These are phyloP conservation scores for Fusarium hostae DNA, from an alignment of 2,329 filamentous ascomycete genomes.

Conservation along the genomic window DNA sequence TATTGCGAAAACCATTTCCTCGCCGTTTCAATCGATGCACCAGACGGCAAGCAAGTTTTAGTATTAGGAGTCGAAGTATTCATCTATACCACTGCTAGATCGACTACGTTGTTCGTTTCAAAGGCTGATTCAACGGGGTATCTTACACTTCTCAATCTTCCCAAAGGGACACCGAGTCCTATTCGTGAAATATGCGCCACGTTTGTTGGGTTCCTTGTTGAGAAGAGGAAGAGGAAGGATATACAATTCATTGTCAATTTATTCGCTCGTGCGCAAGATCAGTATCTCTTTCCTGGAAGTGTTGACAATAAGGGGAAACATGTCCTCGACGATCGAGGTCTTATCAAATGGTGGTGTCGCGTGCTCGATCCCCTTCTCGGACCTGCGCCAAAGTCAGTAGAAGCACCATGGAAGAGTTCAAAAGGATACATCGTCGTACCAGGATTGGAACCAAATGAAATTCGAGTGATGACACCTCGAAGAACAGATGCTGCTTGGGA, in stretches of 20 bases:
- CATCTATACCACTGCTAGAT: conserved; percentile 82
- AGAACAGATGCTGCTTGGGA: conserved; percentile 65
- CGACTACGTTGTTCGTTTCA: conserved; percentile 92
- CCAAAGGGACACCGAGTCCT: conserved; percentile 74
- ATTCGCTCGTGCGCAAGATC: conserved; percentile 90
- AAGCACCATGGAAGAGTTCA: conserved; percentile 56
- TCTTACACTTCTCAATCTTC: conserved; percentile 72
- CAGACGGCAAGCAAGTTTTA: conserved; percentile 64
- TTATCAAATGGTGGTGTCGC: conserved; percentile 96
- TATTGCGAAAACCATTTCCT: conserved; percentile 87
- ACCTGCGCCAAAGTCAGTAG: conserved; percentile 51
- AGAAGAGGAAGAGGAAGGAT: conserved; percentile 70
- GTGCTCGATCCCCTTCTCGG: conserved; percentile 81
- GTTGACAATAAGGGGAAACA: conserved; percentile 87
- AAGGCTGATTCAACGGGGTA: conserved; percentile 98
- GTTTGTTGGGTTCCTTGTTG: conserved; percentile 81
- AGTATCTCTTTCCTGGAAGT: conserved; percentile 95
- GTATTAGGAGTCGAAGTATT: conserved; percentile 88
- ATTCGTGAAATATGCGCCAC: conserved; percentile 77
- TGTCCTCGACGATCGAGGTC: conserved; percentile 86
- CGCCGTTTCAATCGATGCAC: conserved; percentile 59
- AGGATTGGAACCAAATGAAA: conserved; percentile 84
- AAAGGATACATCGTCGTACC: conserved; percentile 89
- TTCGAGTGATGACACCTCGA: conserved; percentile 79
- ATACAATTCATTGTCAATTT: conserved; percentile 83